Evolutionary conservation across 202 grass and related monocot species (phyloP).

Genomic region (Setaria viridis): DNA sequence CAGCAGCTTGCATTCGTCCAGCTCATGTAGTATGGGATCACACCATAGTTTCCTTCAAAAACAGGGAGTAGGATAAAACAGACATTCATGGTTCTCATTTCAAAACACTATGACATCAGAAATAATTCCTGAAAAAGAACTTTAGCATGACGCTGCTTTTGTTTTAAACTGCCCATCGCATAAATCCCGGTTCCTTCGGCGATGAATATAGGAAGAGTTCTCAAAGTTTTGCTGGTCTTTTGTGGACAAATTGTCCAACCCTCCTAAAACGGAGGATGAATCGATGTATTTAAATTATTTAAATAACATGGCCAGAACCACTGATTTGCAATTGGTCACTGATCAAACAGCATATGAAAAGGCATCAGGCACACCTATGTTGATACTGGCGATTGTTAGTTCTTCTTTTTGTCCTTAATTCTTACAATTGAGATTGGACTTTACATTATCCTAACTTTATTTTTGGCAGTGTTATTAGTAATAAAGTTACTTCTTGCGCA

Average conservation of each 20-base stretch:
- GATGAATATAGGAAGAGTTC: not conserved
- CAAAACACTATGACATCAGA: no score
- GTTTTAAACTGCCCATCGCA: conserved; percentile 1
- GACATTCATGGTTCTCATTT: no score
- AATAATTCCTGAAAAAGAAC: no score
- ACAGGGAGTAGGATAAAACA: not conserved
- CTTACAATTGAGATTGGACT: conserved; percentile 17
- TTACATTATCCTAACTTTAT: conserved; percentile 21
- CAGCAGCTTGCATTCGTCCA: conserved; percentile 4
- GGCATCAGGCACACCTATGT: not conserved
- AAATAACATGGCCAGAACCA: not conserved
- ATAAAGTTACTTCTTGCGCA: conserved; percentile 60
- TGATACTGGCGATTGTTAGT: conserved; percentile 21
- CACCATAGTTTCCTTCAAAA: not conserved
- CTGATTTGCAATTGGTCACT: not conserved
- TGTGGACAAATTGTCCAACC: not conserved
- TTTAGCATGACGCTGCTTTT: not conserved
- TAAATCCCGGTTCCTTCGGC: not conserved
- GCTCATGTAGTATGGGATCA: not conserved
- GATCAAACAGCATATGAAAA: conserved; percentile 3
- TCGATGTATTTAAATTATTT: conserved; percentile 19
- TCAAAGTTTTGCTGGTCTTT: not conserved
- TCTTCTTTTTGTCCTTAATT: conserved; percentile 1
- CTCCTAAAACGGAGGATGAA: conserved; percentile 1
- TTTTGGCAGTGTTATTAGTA: conserved; percentile 18